phyloP scores from a whole-genome alignment of 495 filamentous ascomycete genomes.

The Parachaetomium inaequale region DNA sequence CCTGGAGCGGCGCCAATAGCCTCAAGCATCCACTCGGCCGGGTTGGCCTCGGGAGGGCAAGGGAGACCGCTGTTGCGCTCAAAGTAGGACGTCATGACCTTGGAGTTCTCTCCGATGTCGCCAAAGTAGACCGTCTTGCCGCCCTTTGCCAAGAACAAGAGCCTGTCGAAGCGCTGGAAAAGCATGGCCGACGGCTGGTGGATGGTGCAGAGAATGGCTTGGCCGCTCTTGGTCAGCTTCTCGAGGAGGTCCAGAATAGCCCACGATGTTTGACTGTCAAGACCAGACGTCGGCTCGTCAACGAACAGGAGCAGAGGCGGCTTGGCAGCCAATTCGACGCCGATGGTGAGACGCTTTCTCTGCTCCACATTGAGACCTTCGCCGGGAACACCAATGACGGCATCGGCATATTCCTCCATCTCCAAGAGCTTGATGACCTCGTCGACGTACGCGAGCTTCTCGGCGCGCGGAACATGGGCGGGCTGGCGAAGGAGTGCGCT shows the following conservation, averaged over 20 bases:
- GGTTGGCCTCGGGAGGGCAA: slow-evolving; percentile 76
- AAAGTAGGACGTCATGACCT: slow-evolving; percentile 71
- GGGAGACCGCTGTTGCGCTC: slow-evolving; percentile 70
- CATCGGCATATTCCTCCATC: slow-evolving; percentile 85
- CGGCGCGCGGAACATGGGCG: slow-evolving; percentile 57
- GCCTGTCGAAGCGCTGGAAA: slow-evolving; percentile 85
- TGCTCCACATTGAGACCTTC: slow-evolving; percentile 94
- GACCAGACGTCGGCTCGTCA: slow-evolving; percentile 82
- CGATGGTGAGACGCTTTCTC: slow-evolving; percentile 83
- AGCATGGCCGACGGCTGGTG: slow-evolving; percentile 90
- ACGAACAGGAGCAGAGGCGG: slow-evolving; percentile 87
- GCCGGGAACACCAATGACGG: slow-evolving; percentile 80
- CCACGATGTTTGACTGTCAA: slow-evolving; percentile 85
- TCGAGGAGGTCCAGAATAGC: slow-evolving; percentile 73
- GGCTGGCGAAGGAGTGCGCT: slow-evolving; percentile 83
- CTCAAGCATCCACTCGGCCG: slow-evolving; percentile 96
- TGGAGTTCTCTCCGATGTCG: slow-evolving; percentile 77
- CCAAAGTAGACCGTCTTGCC: slow-evolving; percentile 90
- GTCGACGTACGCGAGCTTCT: slow-evolving; percentile 84
- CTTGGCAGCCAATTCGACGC: slow-evolving; percentile 87
- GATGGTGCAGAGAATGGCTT: slow-evolving; percentile 88
- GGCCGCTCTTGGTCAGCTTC: slow-evolving; percentile 77
- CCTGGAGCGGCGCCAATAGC: slow-evolving; percentile 91
- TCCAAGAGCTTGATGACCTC: slow-evolving; percentile 87
- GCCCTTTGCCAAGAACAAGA: slow-evolving; percentile 77